Evolutionary conservation across 192 early-diverging fungal species (phyloP), one percentile per base, ranked within the genome.

Genomic region (Coemansia sp.): DNA sequence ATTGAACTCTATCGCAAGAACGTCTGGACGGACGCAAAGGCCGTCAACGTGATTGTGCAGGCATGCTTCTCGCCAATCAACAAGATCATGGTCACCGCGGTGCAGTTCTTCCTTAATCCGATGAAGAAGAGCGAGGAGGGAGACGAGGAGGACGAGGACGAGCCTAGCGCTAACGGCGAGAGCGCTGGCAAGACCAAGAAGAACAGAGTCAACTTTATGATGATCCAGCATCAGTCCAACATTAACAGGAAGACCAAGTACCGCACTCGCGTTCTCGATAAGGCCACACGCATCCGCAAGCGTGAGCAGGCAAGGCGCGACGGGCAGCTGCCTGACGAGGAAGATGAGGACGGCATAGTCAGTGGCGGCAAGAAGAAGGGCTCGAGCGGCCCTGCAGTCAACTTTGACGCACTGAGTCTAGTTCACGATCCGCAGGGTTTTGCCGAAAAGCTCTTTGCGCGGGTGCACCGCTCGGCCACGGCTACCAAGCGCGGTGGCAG

Each of bases 401-500:
- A 93, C 69, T 99, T 99, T 69, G 94, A 94, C 11, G 94, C 94
- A 0, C 84, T 98, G 9, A 94, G 96, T 61, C 78, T 98, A 27
- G 67, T 99, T 54, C 94, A 99, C 75, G 96, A 98, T 73, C 93
- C 97, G 25, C 97, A 99, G 83, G 90, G 92, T n/a, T 96, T 97
- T 73, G 85, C 89, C 38, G 97, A 99, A 62, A 93, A 94, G 76
- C 82, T 99, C n/a, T 97, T 97, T 75, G 86, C 90, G 11, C 85
- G 90, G 1, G 77, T 98, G 29, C 72, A 84, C 41, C 38, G 82
- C 76, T 64, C 79, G 54, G 45, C 71, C n/a, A 77, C 62, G 12
- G 64, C 71, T 10, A 82, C 74, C 54, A 82, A 77, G 70, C 77
- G 73, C 12, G 74, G 74, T n/a, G 78, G 82, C 23, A 74, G 62